Conservation (phyloP, 495 filamentous ascomycete genomes). For the Letharia lupina region DNA sequence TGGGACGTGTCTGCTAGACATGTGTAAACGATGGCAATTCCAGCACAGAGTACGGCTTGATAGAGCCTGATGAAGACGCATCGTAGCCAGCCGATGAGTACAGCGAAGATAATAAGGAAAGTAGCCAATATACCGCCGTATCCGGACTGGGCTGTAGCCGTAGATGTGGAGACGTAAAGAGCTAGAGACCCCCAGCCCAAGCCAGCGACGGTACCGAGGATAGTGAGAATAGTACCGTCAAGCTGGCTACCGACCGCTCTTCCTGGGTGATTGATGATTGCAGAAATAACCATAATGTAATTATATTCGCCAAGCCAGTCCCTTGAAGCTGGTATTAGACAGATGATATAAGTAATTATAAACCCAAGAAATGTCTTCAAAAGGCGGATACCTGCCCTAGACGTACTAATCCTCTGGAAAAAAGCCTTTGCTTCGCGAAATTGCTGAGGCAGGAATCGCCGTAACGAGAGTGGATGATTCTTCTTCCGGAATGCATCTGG, state of each 20-base stretch:
- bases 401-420: slow-evolving; percentile 31
- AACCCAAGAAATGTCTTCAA: slow-evolving; percentile 46
- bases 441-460: slow-evolving; percentile 40
- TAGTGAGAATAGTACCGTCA: slow-evolving; percentile 45
- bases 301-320: slow-evolving; percentile 42
- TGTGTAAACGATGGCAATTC: slow-evolving; percentile 46
- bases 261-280: slow-evolving; percentile 47
- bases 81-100: slow-evolving; percentile 40
- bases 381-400: slow-evolving; percentile 41
- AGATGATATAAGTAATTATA: slow-evolving; percentile 46
- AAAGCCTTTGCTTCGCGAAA: slow-evolving; percentile 33
- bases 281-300: slow-evolving; percentile 46
- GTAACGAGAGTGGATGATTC: slow-evolving; percentile 35
- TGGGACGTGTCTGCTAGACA: slow-evolving; percentile 41
- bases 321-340: slow-evolving; percentile 39
- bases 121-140: slow-evolving; percentile 46
- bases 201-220: slow-evolving; percentile 46
- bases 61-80: slow-evolving; percentile 47
- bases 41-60: slow-evolving; percentile 45
- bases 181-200: slow-evolving; percentile 47
- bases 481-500: slow-evolving; percentile 34
- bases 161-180: slow-evolving; percentile 43
- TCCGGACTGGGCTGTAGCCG: slow-evolving; percentile 34
- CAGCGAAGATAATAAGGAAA: slow-evolving; percentile 47
- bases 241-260: slow-evolving; percentile 47